phyloP scores from a whole-genome alignment of 2,329 filamentous ascomycete genomes.

The Rhynchosporium agropyri region DNA sequence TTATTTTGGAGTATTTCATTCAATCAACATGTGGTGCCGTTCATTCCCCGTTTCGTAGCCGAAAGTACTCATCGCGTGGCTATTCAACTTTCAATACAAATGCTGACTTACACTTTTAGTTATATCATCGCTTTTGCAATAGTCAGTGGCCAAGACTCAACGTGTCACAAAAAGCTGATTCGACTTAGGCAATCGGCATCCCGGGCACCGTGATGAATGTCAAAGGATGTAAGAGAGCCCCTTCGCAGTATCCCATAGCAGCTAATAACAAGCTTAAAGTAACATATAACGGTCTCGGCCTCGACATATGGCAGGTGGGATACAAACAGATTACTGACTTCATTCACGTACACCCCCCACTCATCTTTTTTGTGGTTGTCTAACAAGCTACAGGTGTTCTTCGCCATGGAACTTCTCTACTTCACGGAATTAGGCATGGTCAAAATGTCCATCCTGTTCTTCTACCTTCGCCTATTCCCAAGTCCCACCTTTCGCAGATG shows the following conservation, averaged over 20 bases:
- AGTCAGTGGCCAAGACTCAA: neutral
- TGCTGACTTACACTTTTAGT: neutral
- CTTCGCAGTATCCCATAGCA: neutral
- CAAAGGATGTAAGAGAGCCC: neutral
- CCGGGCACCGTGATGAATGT: neutral
- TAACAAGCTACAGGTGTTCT: slow-evolving; percentile 4
- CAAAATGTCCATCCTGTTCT: slow-evolving; percentile 56
- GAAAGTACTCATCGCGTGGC: neutral
- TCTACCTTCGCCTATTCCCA: slow-evolving; percentile 59
- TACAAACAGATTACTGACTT: slow-evolving; percentile 14
- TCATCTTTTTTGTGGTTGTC: neutral
- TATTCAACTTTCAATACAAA: neutral
- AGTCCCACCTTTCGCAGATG: slow-evolving; percentile 44
- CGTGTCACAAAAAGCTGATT: neutral
- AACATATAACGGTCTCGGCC: slow-evolving; percentile 4
- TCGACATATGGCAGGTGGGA: slow-evolving; percentile 9
- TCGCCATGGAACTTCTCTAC: slow-evolving; percentile 47
- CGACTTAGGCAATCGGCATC: neutral
- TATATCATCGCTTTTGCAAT: slow-evolving; percentile 2
- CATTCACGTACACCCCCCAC: neutral
- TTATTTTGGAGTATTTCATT: neutral
- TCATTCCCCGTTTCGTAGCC: neutral
- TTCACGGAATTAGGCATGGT: slow-evolving; percentile 51
- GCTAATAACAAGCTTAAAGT: neutral
- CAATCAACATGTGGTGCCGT: neutral